Conservation (phyloP, 306 rosid genomes). For the Glycyrrhiza uralensis region DNA sequence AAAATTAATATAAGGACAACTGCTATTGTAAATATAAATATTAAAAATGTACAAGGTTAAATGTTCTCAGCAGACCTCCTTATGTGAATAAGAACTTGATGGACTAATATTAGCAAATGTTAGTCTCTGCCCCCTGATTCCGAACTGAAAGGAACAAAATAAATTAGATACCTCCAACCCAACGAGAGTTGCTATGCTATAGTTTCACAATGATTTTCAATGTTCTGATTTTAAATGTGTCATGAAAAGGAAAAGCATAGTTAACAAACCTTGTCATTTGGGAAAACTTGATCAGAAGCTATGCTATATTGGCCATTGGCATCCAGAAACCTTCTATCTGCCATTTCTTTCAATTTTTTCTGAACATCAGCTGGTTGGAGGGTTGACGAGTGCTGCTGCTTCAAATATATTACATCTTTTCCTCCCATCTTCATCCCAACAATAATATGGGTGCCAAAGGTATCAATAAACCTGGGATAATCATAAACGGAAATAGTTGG, state of each 20-base stretch:
- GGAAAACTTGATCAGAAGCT: conserved; percentile 64
- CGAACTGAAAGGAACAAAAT: conserved; percentile 50
- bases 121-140: conserved; percentile 75
- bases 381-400: conserved; percentile 89
- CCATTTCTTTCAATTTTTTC: conserved; percentile 82
- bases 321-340: conserved; percentile 82
- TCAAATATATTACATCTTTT: conserved; percentile 90
- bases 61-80: conserved; percentile 62
- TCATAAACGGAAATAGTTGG: conserved; percentile 11
- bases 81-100: conserved; percentile 75
- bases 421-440: conserved; percentile 99
- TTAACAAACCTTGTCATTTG: conserved; percentile 60
- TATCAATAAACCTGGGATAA: conserved; percentile 75
- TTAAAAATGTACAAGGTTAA: conserved; percentile 8
- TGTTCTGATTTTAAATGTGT: not conserved
- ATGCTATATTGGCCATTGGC: conserved; percentile 49
- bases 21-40: conserved; percentile 5
- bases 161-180: conserved; percentile 22
- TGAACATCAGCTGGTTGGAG: conserved; percentile 92
- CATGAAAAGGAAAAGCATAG: conserved; percentile 2
- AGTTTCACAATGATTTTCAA: not conserved
- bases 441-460: conserved; percentile 88
- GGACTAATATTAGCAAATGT: conserved; percentile 73
- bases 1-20: conserved; percentile 23
- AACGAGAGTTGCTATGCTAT: not conserved